phyloP scores from a whole-genome alignment of 176 grass and related monocot species.

The Cenchrus fungigraminus region DNA sequence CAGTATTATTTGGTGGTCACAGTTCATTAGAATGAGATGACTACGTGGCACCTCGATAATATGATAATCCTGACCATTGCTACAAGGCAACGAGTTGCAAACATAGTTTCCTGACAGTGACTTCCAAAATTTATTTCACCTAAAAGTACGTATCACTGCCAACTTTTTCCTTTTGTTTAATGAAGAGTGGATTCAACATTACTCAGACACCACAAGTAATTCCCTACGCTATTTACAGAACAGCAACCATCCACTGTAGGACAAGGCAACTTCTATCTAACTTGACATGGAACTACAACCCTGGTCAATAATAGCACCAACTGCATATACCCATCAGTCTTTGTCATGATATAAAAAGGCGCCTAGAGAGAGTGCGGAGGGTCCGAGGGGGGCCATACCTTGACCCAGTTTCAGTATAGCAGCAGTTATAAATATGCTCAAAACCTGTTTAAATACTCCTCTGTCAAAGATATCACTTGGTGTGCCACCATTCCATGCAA shows the following conservation, averaged over 20 bases:
- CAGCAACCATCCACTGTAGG: not conserved
- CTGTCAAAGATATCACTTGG: constrained; percentile 81
- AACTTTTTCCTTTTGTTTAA: not conserved
- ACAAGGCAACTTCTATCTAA: constrained; percentile 8
- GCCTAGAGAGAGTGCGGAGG: not conserved
- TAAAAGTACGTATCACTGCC: not conserved
- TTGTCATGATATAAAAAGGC: not conserved
- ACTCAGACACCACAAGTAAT: not conserved
- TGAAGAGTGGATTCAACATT: not conserved
- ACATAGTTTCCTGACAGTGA: not conserved
- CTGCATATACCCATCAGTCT: not conserved
- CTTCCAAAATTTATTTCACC: constrained; percentile 3
- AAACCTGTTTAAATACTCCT: constrained; percentile 86
- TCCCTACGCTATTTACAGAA: not conserved
- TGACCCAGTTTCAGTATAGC: constrained; percentile 77
- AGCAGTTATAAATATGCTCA: constrained; percentile 97
- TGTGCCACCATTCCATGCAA: constrained; percentile 96
- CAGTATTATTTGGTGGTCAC: not conserved
- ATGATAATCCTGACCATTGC: not conserved
- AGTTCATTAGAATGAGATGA: not conserved
- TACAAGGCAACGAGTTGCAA: not conserved
- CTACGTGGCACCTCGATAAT: not conserved
- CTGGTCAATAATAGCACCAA: not conserved
- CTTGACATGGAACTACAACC: not conserved
- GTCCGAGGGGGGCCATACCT: constrained; percentile 40